Conservation (phyloP, 345 rosid genomes). For the Bruguiera parviflora region DNA sequence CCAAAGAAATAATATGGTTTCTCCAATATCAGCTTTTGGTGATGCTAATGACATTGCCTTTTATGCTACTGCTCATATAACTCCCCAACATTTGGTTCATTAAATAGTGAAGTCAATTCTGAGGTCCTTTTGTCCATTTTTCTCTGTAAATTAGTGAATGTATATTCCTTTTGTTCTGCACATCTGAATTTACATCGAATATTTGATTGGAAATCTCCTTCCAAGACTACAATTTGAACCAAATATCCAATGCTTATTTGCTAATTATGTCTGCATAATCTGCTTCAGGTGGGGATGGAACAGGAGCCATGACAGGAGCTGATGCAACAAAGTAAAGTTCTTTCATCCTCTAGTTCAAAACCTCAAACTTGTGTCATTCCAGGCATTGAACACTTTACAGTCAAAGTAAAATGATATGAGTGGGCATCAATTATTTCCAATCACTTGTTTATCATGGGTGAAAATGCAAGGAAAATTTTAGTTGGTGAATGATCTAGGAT, state of each 20-base stretch:
- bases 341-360: background rate
- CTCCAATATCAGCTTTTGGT: too few relatives aligned
- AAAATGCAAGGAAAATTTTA: too few relatives aligned
- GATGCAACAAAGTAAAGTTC: constrained; percentile 83
- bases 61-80: too few relatives aligned
- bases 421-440: background rate
- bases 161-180: background rate
- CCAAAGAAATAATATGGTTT: too few relatives aligned
- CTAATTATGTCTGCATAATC: constrained; percentile 27
- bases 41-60: too few relatives aligned
- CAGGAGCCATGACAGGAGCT: constrained; percentile 48
- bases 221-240: constrained; percentile 2
- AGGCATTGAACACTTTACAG: background rate
- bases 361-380: background rate
- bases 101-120: background rate
- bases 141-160: background rate
- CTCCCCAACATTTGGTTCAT: too few relatives aligned
- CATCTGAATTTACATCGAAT: constrained; percentile 1
- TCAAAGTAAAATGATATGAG: background rate
- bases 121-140: background rate
- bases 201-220: constrained; percentile 4
- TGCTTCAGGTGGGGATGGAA: constrained; percentile 54
- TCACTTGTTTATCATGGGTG: background rate
- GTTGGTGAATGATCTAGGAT: background rate
- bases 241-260: constrained; percentile 1